A percentile compares a stretch with the other conserved stretches of the same genome.
phyloP scores from a whole-genome alignment of 2,329 filamentous ascomycete genomes.

The Gliomastix tumulicola region DNA sequence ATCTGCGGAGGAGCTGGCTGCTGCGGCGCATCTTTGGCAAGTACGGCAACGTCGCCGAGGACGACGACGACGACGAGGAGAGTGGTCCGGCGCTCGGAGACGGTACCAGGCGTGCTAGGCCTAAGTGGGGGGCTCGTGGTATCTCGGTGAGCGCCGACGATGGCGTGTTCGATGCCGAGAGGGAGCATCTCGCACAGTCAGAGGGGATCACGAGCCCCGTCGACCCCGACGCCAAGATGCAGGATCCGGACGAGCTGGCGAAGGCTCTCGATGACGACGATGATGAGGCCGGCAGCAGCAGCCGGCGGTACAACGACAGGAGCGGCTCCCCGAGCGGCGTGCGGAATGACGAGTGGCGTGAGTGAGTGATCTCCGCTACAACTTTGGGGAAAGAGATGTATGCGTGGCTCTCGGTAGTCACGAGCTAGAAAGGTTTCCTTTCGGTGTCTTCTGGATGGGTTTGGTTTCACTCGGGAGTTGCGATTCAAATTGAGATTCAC shows the following conservation, averaged over 20 bases:
- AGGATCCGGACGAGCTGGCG: constrained; percentile 59
- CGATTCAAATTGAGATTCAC: too few relatives aligned
- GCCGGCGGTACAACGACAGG: constrained; percentile 9
- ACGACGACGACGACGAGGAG: constrained; percentile 56
- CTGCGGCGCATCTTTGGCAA: constrained; percentile 70
- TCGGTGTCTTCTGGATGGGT: too few relatives aligned
- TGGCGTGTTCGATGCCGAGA: constrained; percentile 43
- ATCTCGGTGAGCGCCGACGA: constrained; percentile 64
- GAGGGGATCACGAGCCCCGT: constrained; percentile 34
- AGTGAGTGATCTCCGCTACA: constrained; percentile 13
- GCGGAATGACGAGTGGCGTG: constrained; percentile 39
- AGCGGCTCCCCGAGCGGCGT: constrained; percentile 25
- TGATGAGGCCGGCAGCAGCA: constrained; percentile 10
- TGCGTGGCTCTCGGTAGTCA: too few relatives aligned
- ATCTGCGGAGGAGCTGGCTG: constrained; percentile 79
- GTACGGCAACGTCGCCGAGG: constrained; percentile 25
- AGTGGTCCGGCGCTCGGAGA: constrained; percentile 39
- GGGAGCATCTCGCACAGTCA: constrained; percentile 36
- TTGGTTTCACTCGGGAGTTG: too few relatives aligned
- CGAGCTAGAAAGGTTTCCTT: too few relatives aligned
- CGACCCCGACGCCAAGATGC: constrained; percentile 60
- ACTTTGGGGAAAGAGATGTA: background rate
- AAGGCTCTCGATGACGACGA: constrained; percentile 51
- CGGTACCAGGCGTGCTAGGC: constrained; percentile 30
- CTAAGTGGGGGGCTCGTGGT: constrained; percentile 57